Evolutionary conservation across 2,329 filamentous ascomycete species (phyloP), one percentile per base, ranked within the genome.

Genomic region (Aspergillus calidoustus): DNA sequence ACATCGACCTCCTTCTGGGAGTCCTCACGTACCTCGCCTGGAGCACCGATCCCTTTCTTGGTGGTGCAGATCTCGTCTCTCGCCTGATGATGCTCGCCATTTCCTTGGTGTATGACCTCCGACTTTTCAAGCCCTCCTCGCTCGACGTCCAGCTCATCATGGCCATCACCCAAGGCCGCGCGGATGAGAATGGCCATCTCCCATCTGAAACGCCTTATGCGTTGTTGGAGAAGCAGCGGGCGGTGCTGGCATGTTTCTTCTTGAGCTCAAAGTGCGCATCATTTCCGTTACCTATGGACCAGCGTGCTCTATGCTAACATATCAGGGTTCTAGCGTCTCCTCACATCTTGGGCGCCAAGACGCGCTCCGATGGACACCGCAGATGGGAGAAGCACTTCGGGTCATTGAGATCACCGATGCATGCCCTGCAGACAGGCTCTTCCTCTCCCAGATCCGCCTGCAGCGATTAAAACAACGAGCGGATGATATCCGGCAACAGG

Each of bases 31-130:
- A 76, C 59, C 56, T 78, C 34, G 67, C 75, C 52, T 79, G 77
- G 77, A 75, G 76, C 59, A 74, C 69, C 22, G 74, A 78, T 31
- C 57, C 68, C 9, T 74, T 77, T 54, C 72, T 76, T n/a, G 70
- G 69, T 11, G 61, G 68, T 43, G 66, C 70, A 58, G 67, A 70
- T 57, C 69, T 69, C 25, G 19, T 76, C 2, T 77, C 76, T 34
- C 73, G 75, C 9, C 67, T 80, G 13, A 76, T 76, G 69, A 72
- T 72, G 73, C 67, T 76, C 19, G 76, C 76, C 17, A 75, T 76
- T 11, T 78, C 77, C 13, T 50, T 80, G 7, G 72, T 75, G 22
- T 71, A 72, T 65, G 76, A 80, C 62, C 60, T 80, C 50, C 71
- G 72, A 8, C 57, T 78, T 23, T 72, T 74, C 56, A 74, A 74